Base-by-base conservation (phyloP, 768 basidiomycete species). In the Kondoa subrosea region DNA sequence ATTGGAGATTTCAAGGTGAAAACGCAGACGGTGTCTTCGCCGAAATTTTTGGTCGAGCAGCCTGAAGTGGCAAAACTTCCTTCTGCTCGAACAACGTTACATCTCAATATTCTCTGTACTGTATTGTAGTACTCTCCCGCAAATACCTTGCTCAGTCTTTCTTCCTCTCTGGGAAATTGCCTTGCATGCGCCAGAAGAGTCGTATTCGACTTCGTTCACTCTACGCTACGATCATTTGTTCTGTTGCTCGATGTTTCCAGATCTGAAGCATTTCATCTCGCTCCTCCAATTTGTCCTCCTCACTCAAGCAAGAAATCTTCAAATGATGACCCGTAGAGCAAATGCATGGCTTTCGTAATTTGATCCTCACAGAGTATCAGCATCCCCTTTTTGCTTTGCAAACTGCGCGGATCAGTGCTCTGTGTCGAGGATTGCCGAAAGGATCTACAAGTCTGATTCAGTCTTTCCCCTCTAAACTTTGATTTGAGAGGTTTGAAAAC, bases 261-360 rank as follows among this genome's bases (percentile, higher is more conserved):
- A 8, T 8, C 40, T 50, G 8, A 8, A 50, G 40, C 40, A n/a
- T 21, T 50, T 50, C 40, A 8, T 50, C 40, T 50, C 40, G 40
- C 40, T 21, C 21, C 40, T 50, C 40, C 8, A 21, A 50, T 21
- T 21, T 50, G 12, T 50, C 21, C 21, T 8, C 21, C 40, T 8
- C 8, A 50, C 40, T 50, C 40, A 8, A 12, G 14, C 25, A 12
- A 4, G 14, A 12, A 59, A 27, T 25, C 58, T 59, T 59, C 29
- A 59, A 4, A 59, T 59, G 58, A 63, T 63, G 61, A 63, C 29
- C 17, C 34, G 15, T 63, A 32, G 61, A 63, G n/a, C 30, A n/a
- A 63, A 25, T 50, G 40, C 40, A 50, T 50, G 40, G 40, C 40
- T 50, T 50, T 50, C 8, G 12, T 8, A 50, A 50, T 50, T n/a